Evolutionary conservation across 176 grass and related monocot species (phyloP), one percentile per base, ranked within the genome.

Genomic region (Eleusine indica): DNA sequence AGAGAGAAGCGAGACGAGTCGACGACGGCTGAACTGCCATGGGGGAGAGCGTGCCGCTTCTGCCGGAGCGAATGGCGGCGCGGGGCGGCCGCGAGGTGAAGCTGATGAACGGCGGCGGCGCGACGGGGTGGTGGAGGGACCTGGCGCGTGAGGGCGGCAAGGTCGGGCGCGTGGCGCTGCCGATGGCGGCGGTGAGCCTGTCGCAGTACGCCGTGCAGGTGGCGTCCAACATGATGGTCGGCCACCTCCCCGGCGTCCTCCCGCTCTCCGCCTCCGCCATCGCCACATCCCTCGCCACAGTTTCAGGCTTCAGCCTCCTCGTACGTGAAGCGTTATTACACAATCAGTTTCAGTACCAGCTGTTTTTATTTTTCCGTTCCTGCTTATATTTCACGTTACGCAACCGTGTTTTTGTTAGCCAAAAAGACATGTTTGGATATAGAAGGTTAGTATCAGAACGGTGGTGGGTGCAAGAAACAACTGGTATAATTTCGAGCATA

Each of bases 281-380:
- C 84, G 95, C 92, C 72, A 94, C 92, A 57, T 94, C 90, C 78
- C 90, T 97, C 75, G 89, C 92, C 52, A 71, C 76, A 78, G 92
- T 92, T 57, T 91, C 92, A 22, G 95, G 95, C 47, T 94, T 97
- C 92, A 97, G 92, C 95, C 88, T 97, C 82, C 92, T 97, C 79
- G 94, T 97, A 86, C 69, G 94, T 71, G 28, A 66, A 35, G 0
- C 77, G 42, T 40, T 52, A 30, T 40, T 52, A 30, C 72, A 28
- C 42, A 15, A 29, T 28, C 60, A 14, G 29, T 37, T 66, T n/a
- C 43, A 16, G 15, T 47, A 48, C 56, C 32, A 32, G 32, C 37
- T 17, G n/a, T 86, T 70, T 58, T 18, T 51, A 60, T 35, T 58
- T 18, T 51, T n/a, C 21, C 35, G 35, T 18, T 74, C 70, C 65